phyloP scores from a whole-genome alignment of 768 basidiomycete genomes.

The Suillus luteus region DNA sequence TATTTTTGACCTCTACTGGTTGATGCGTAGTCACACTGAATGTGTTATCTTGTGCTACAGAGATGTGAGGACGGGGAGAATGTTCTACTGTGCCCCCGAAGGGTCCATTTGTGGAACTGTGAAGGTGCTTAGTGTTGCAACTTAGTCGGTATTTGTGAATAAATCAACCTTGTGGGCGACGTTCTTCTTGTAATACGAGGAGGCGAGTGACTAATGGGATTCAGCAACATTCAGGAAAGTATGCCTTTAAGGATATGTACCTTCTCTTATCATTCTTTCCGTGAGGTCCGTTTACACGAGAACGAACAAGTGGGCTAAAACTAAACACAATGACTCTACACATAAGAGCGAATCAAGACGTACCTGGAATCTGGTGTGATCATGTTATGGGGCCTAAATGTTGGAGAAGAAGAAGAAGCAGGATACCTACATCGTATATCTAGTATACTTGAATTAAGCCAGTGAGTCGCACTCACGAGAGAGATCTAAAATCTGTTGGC shows the following conservation, averaged over 20 bases:
- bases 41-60: neutral
- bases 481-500: conserved; percentile 26
- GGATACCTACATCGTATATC: conserved; percentile 17
- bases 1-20: conserved; percentile 2
- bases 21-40: neutral
- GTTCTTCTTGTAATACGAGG: conserved; percentile 1
- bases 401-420: conserved; percentile 22
- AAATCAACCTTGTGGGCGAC: neutral
- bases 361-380: conserved; percentile 37
- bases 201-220: conserved; percentile 1
- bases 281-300: conserved; percentile 24
- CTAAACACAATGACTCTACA: conserved; percentile 10
- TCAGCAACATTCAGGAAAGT: neutral
- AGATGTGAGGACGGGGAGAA: neutral
- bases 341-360: neutral
- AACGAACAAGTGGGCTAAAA: conserved; percentile 26
- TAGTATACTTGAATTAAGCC: conserved; percentile 5
- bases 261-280: conserved; percentile 4
- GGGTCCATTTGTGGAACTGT: neutral
- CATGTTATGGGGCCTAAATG: conserved; percentile 24
- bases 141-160: neutral
- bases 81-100: neutral
- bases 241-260: neutral
- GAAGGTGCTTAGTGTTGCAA: neutral
- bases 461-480: conserved; percentile 22